Evolutionary conservation across 768 basidiomycete species (phyloP).

Genomic region (Flagelloscypha sp.): DNA sequence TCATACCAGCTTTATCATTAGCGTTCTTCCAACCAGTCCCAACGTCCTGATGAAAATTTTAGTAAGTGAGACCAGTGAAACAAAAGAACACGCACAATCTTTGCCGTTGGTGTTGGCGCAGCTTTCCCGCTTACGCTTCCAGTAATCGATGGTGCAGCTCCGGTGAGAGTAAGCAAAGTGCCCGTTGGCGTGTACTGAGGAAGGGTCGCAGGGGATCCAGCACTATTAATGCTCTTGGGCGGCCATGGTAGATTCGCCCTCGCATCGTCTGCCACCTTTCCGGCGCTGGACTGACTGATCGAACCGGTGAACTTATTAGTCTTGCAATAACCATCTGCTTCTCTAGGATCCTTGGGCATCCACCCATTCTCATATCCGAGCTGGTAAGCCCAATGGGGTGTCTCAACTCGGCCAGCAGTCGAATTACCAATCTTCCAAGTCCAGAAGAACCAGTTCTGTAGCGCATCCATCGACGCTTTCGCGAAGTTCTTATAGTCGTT

Average conservation of each 20-base stretch:
- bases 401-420: constrained; percentile 59
- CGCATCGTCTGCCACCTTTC: constrained; percentile 53
- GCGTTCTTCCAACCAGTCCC: constrained; percentile 84
- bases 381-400: constrained; percentile 90
- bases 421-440: constrained; percentile 96
- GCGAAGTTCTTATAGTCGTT: constrained; percentile 61
- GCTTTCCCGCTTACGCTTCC: too few relatives aligned
- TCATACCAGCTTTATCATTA: constrained; percentile 53
- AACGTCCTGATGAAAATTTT: too few relatives aligned
- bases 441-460: constrained; percentile 95
- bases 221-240: constrained; percentile 52
- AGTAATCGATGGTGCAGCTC: too few relatives aligned
- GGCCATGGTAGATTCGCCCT: constrained; percentile 59
- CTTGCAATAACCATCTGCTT: constrained; percentile 67
- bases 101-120: too few relatives aligned
- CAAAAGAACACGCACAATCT: too few relatives aligned
- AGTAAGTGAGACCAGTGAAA: too few relatives aligned
- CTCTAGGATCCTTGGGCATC: constrained; percentile 86
- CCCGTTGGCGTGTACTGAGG: constrained; percentile 73
- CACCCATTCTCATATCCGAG: constrained; percentile 87
- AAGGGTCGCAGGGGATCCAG: constrained; percentile 40
- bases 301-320: constrained; percentile 40
- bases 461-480: constrained; percentile 83
- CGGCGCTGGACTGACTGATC: constrained; percentile 62
- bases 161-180: constrained; percentile 55